Conservation (phyloP, 768 basidiomycete species). For the Tulasnella sp. region DNA sequence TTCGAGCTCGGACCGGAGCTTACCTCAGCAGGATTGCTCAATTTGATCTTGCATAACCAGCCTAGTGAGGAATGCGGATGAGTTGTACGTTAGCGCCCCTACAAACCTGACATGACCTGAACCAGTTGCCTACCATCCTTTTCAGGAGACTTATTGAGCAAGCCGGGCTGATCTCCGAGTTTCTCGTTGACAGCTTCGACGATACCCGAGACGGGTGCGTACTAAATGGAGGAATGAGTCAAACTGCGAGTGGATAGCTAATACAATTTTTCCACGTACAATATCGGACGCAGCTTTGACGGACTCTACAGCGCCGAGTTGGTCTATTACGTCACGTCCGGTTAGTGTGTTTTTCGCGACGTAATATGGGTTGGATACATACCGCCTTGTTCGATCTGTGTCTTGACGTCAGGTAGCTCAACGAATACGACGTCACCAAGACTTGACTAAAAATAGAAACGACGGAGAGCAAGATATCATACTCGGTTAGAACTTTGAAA, state of each 20-base stretch:
- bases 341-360: too few species aligned
- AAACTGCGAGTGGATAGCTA: slow-evolving; percentile 13
- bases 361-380: slow-evolving; percentile 27
- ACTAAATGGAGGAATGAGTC: slow-evolving; percentile 36
- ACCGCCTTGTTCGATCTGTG: slow-evolving; percentile 64
- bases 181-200: slow-evolving; percentile 68
- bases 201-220: slow-evolving; percentile 83
- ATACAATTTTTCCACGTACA: slow-evolving; percentile 35
- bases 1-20: too few species aligned
- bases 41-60: slow-evolving; percentile 91
- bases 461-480: too few species aligned
- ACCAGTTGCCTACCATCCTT: slow-evolving; percentile 51
- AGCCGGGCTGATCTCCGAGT: slow-evolving; percentile 55
- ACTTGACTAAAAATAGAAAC: slow-evolving; percentile 36
- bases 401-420: slow-evolving; percentile 65
- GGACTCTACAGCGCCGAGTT: slow-evolving; percentile 88
- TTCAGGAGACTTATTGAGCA: slow-evolving; percentile 85
- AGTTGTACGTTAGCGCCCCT: too few species aligned
- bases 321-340: slow-evolving; percentile 37
- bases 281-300: slow-evolving; percentile 97
- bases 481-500: too few species aligned
- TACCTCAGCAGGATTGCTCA: slow-evolving; percentile 71
- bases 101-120: neutral
- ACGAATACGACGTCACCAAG: slow-evolving; percentile 97
- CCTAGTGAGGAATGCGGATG: slow-evolving; percentile 40